phyloP scores from a whole-genome alignment of 768 basidiomycete species.

The Naganishia antarctica region DNA sequence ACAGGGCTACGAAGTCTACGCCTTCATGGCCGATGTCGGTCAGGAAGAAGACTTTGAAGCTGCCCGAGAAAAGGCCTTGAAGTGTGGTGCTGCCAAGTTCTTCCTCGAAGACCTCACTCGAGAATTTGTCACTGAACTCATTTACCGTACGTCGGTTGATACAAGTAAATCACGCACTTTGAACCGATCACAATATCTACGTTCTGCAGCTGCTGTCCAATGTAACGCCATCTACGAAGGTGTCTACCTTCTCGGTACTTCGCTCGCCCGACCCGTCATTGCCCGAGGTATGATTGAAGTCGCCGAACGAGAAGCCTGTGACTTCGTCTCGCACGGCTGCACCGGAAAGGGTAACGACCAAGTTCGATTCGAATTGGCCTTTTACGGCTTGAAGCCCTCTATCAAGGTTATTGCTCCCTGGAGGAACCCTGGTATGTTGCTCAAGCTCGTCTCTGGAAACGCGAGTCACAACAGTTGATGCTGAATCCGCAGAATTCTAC shows the following conservation, averaged over 20 bases:
- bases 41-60: slow-evolving; percentile 80
- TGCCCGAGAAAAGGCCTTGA: slow-evolving; percentile 79
- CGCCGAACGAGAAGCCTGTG: slow-evolving; percentile 87
- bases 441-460: no score
- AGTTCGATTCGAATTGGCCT: slow-evolving; percentile 97
- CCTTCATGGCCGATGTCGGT: slow-evolving; percentile 62
- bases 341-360: slow-evolving; percentile 99
- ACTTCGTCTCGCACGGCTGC: slow-evolving; percentile 96
- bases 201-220: slow-evolving; percentile 74
- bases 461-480: no score
- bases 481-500: slow-evolving; percentile 71
- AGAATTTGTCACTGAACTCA: slow-evolving; percentile 92
- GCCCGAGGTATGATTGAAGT: slow-evolving; percentile 96
- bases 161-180: no score
- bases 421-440: slow-evolving; percentile 80
- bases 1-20: slow-evolving; percentile 91
- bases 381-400: slow-evolving; percentile 95
- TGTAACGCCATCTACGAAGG: slow-evolving; percentile 99
- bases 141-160: slow-evolving; percentile 60
- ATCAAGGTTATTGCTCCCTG: slow-evolving; percentile 99
- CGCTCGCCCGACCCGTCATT: slow-evolving; percentile 95
- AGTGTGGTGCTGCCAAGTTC: slow-evolving; percentile 93
- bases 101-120: slow-evolving; percentile 90
- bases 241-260: slow-evolving; percentile 95
- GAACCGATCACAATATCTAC: no score